Evolutionary conservation across 495 filamentous ascomycete species (phyloP).

Genomic region (Penicillium robsamsonii): DNA sequence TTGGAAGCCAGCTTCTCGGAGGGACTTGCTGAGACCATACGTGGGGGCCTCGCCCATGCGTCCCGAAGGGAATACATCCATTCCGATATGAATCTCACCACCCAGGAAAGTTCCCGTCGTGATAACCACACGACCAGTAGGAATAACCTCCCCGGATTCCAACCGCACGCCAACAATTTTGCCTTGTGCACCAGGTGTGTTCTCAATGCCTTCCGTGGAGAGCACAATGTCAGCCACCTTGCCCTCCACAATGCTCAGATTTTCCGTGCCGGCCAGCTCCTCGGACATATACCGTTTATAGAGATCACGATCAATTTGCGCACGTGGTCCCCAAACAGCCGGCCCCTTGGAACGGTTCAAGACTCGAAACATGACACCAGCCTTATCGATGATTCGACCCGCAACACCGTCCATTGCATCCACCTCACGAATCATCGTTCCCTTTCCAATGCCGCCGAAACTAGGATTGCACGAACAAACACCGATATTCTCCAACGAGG

Average conservation of each 20-base stretch:
- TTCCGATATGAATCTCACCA: slow-evolving; percentile 93
- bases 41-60: slow-evolving; percentile 94
- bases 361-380: slow-evolving; percentile 86
- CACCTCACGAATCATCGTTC: slow-evolving; percentile 91
- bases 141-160: slow-evolving; percentile 83
- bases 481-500: slow-evolving; percentile 81
- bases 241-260: slow-evolving; percentile 75
- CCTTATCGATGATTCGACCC: slow-evolving; percentile 87
- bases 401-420: slow-evolving; percentile 93
- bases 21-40: slow-evolving; percentile 87
- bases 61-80: slow-evolving; percentile 79
- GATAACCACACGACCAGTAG: slow-evolving; percentile 80
- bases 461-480: slow-evolving; percentile 97
- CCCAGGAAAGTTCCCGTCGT: slow-evolving; percentile 95
- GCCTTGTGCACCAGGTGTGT: slow-evolving; percentile 54
- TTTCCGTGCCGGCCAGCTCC: slow-evolving; percentile 73
- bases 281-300: slow-evolving; percentile 91
- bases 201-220: slow-evolving; percentile 49
- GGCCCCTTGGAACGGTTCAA: slow-evolving; percentile 88
- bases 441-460: slow-evolving; percentile 98
- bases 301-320: slow-evolving; percentile 90
- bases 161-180: slow-evolving; percentile 83
- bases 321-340: slow-evolving; percentile 94
- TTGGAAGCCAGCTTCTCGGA: slow-evolving; percentile 85
- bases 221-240: slow-evolving; percentile 89